Evolutionary conservation across 2,329 filamentous ascomycete genomes (phyloP), one percentile per base, ranked within the genome.

Genomic region (Pseudocercospora fijiensis): DNA sequence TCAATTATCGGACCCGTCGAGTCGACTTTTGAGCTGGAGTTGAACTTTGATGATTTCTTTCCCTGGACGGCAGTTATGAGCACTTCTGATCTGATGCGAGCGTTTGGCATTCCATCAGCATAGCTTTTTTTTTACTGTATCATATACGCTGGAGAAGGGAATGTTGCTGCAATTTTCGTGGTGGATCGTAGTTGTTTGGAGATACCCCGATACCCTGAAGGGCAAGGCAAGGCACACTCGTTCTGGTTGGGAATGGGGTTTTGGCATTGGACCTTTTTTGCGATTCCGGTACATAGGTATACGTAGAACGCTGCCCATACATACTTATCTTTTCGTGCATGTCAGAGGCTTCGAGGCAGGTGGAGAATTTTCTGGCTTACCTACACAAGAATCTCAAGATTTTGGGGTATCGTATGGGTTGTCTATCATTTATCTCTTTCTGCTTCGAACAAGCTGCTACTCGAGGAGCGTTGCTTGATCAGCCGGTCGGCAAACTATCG

Each of bases 401-500:
- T 18, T 28, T 28, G 37, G 64, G 64, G 64, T 65, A 65, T 65
- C 64, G 52, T 61, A 37, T 41, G 37, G 28, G 37, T 41, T 41
- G 33, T 65, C 64, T 65, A 65, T 63, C 57, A 56, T 65, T 55
- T 57, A 63, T n/a, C 26, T 26, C 16, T 53, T 26, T 28, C 22
- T 52, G 22, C 11, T 37, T 33, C 3, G 8, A 30, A 9, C 20
- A 26, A 49, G 41, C 45, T 18, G 22, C 20, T 20, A 22, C 55
- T n/a, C 74, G 73, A 64, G 76, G 61, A 72, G 74, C n/a, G 68
- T 69, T 16, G 72, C 68, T 64, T 74, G 72, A 37, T 75, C 72
- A 28, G 71, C 75, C 63, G 24, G 63, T 65, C 27, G 63, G 63
- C 24, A 65, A 41, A 61, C 75, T 71, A 30, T 71, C 69, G 7